These are phyloP conservation scores for Scleroderma citrinum DNA, from an alignment of 768 basidiomycete genomes.

Conservation along the genomic window DNA sequence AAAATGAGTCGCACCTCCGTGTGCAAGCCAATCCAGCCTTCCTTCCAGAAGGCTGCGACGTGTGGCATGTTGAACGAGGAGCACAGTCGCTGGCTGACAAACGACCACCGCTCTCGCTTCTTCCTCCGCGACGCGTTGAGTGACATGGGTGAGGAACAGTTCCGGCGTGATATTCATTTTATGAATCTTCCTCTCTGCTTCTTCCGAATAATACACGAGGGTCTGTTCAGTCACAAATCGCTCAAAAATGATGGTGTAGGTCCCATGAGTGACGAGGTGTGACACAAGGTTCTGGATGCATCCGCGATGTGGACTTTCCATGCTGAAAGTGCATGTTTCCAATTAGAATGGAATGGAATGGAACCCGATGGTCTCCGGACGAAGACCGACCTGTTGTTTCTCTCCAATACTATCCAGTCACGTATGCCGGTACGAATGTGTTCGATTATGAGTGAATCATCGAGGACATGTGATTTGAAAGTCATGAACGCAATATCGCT, in stretches of 20 bases:
- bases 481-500: constrained; percentile 54
- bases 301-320: constrained; percentile 33
- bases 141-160: constrained; percentile 48
- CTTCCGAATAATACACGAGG: constrained; percentile 44
- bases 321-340: constrained; percentile 21
- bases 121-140: constrained; percentile 50
- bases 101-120: constrained; percentile 45
- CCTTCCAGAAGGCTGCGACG: constrained; percentile 46
- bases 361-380: background rate
- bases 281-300: constrained; percentile 46
- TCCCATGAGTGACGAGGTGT: constrained; percentile 50
- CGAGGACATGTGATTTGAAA: constrained; percentile 49
- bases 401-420: constrained; percentile 52
- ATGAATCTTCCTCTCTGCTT: constrained; percentile 39
- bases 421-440: constrained; percentile 41
- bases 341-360: background rate
- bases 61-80: constrained; percentile 44
- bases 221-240: constrained; percentile 47
- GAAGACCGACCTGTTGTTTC: constrained; percentile 32
- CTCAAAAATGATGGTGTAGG: constrained; percentile 54
- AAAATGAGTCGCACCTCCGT: constrained; percentile 32
- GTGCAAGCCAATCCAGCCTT: constrained; percentile 39
- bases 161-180: constrained; percentile 33
- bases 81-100: constrained; percentile 44
- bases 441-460: constrained; percentile 36